Conservation (phyloP, 306 rosid genomes). For the Heteromeles arbutifolia region DNA sequence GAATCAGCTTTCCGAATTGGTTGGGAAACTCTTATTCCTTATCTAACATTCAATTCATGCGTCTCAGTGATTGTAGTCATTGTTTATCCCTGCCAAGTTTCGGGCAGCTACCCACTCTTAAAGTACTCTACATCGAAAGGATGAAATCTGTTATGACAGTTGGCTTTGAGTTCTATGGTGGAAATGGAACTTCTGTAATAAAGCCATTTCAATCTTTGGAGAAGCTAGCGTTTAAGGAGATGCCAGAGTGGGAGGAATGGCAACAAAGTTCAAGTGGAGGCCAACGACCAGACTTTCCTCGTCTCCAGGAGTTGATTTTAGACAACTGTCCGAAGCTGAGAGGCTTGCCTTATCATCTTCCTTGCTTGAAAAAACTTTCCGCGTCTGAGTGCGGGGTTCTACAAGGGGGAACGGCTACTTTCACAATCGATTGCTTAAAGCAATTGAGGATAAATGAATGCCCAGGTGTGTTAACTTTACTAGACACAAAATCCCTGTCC, state of each 20-base stretch:
- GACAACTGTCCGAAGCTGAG: neutral
- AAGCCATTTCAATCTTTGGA: neutral
- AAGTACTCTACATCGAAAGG: neutral
- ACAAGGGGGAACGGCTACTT: neutral
- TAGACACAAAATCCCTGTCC: neutral
- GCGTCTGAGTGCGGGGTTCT: neutral
- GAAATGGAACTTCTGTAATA: neutral
- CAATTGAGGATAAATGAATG: neutral
- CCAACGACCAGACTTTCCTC: neutral
- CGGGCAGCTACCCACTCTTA: constrained; percentile 10
- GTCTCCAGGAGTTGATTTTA: neutral
- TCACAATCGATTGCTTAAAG: neutral
- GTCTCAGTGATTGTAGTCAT: neutral
- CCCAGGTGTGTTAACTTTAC: neutral
- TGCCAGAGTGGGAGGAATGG: constrained; percentile 10
- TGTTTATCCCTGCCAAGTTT: neutral
- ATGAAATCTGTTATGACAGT: neutral
- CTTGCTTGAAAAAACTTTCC: neutral
- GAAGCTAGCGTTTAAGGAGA: neutral
- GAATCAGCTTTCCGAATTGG: constrained; percentile 16
- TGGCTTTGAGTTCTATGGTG: neutral
- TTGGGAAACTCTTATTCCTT: neutral
- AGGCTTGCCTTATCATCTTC: neutral
- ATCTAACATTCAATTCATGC: neutral
- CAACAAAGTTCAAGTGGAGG: neutral